These are phyloP conservation scores for Tritrichomonas foetus DNA, from an alignment of 208 protist genomes.

Conservation along the genomic window DNA sequence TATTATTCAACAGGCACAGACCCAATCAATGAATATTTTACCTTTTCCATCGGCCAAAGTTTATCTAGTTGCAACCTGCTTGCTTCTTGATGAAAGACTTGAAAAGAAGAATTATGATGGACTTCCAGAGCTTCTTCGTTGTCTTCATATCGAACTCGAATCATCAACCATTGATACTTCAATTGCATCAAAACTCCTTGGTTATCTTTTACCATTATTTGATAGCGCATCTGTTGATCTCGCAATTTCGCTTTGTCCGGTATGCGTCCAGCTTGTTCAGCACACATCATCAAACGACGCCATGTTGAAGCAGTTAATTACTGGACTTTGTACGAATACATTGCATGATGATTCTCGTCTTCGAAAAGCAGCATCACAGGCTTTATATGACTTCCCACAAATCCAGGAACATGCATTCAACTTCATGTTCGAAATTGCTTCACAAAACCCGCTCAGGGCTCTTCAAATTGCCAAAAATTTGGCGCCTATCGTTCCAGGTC, in stretches of 20 bases:
- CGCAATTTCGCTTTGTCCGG: neutral
- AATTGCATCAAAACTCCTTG: neutral
- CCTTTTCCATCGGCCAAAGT: neutral
- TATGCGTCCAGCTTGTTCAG: neutral
- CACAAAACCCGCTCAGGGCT: neutral
- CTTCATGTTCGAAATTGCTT: neutral
- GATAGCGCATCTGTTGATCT: neutral
- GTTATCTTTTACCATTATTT: neutral
- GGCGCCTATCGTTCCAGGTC: neutral
- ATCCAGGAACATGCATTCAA: neutral
- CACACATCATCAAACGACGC: too few relatives aligned
- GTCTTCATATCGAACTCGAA: neutral
- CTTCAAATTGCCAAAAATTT: neutral
- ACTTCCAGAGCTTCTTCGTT: neutral
- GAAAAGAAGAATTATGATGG: neutral
- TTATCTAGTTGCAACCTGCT: neutral
- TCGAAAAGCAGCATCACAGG: slow-evolving; percentile 4
- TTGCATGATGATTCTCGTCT: neutral
- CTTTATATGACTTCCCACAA: neutral
- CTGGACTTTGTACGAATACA: neutral
- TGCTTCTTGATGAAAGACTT: neutral
- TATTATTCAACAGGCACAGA: neutral
- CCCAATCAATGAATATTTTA: neutral
- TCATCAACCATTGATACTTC: neutral
- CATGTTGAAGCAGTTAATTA: neutral